Evolutionary conservation across 2,329 filamentous ascomycete species (phyloP).

Genomic region (Fusarium sp.): DNA sequence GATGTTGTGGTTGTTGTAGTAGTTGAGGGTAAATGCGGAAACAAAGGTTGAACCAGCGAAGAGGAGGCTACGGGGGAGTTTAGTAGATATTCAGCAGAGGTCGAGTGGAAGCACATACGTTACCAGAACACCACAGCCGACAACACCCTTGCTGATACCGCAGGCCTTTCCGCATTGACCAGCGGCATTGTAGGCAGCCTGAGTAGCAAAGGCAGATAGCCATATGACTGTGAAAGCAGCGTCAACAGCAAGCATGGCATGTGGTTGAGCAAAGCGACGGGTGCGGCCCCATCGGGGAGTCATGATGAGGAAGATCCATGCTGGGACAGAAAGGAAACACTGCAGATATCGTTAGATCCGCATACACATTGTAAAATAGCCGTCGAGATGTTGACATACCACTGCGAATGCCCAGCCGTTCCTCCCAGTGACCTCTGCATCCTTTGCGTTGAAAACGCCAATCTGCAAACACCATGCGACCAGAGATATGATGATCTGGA

Average conservation of each 20-base stretch:
- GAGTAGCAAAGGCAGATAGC: constrained; percentile 73
- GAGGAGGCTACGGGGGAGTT: constrained; percentile 56
- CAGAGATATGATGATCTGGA: constrained; percentile 64
- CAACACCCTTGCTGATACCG: constrained; percentile 69
- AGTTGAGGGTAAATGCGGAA: constrained; percentile 68
- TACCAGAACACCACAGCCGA: constrained; percentile 69
- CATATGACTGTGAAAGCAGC: constrained; percentile 67
- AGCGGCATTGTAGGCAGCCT: constrained; percentile 70
- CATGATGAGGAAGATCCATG: constrained; percentile 72
- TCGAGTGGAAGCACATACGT: constrained; percentile 57
- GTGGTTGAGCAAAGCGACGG: constrained; percentile 68
- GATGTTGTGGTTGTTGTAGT: constrained; percentile 69
- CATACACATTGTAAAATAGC: neutral
- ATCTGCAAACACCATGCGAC: constrained; percentile 69
- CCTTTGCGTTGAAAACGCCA: constrained; percentile 62
- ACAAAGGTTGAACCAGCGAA: constrained; percentile 64
- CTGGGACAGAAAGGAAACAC: constrained; percentile 72
- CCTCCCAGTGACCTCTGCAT: constrained; percentile 62
- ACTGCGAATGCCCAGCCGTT: constrained; percentile 72
- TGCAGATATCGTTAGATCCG: constrained; percentile 44
- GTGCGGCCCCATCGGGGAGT: constrained; percentile 71
- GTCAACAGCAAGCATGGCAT: constrained; percentile 69
- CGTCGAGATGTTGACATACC: constrained; percentile 53
- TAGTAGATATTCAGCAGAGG: neutral
- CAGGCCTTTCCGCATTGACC: constrained; percentile 66